Evolutionary conservation across 345 rosid species (phyloP), one percentile per base, ranked within the genome.

Genomic region (Brassica rapa): DNA sequence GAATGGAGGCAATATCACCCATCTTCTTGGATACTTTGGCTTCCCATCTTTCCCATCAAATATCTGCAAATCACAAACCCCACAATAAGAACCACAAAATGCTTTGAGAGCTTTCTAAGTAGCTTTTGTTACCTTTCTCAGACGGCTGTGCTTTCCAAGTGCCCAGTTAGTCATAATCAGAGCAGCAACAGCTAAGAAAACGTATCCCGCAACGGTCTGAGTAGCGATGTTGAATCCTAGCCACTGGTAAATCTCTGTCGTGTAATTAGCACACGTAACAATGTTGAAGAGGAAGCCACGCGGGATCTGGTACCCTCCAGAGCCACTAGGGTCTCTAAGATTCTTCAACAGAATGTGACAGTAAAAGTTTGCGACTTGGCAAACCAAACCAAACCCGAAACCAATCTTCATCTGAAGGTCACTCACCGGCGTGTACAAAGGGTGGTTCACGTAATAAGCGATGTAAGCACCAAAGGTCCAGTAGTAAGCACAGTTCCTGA

Each of bases 181-280:
- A 77, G 97, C 19, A 0, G 99, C 99, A 66, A 93, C 98, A 76
- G 84, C 83, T 14, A 90, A 89, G 84, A 95, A 95, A 62, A 93
- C 63, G 15, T 90, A 95, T 69, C 98, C 99, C 0, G 98, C 96
- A 61, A 90, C 51, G 9, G 97, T 95, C 88, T 95, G 99, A 1
- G 97, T 95, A 0, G 99, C 99, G 23, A 91, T 86, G 64, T 95
- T 95, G 92, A 93, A 95, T 57, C 98, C 99, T 76, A 95, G 43
- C 99, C 98, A 95, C 79, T 95, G 99, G 80, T 95, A 95, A 62
- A 93, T 93, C 85, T 95, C 99, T 0, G 98, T 95, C 0, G 96
- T 90, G 86, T 95, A 95, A 74, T 95, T 95, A n/a, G 98, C 98
- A 56, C 98, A 95, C 0, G 99, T 93, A 78, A 95, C 98, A 14